Evolutionary conservation across 1,284 basidiomycete species (phyloP), one percentile per base, ranked within the genome.

Genomic region (Peniophora sp.): DNA sequence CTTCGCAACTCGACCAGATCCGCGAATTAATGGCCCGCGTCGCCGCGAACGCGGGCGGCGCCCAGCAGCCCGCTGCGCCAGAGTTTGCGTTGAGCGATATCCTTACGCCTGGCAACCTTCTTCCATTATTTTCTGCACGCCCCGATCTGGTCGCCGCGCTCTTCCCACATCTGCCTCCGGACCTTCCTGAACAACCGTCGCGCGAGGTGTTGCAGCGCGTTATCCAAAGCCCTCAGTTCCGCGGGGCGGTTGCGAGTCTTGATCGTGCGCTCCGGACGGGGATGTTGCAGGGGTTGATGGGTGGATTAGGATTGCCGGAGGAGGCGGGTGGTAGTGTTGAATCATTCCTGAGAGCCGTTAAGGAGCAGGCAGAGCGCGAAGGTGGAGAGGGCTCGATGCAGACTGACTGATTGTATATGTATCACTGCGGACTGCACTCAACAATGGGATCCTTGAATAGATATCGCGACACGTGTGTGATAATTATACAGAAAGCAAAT

Each of bases 251-350:
- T 14, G 67, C 76, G 2, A 85, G 75, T 59, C 77, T 92, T 43
- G 89, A 92, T 62, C 81, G 83, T 60, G 89, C 86, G 12, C 70
- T 92, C 45, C 73, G 81, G 46, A 91, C 88, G 0, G 89, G 89
- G 3, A 64, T 87, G 47, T 66, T 91, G 2, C 84, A 83, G 10
- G 78, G 75, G 1, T 69, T 91, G 6, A 86, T 91, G 25, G 70
- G 81, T 44, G 74, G 78, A n/a, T 69, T 92, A 3, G 89, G 89
- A 2, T 66, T 92, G 27, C 87, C 88, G 0, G 85, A 84, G 60
- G 86, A 87, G 56, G 89, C 89, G 3, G 89, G 88, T 0, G 75
- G 75, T 1, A 78, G 88, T 3, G 71, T 90, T 5, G 77, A 72
- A 46, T 77, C 85, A 2, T 92, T 91, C 65, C 68, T 92, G 62